These are phyloP conservation scores for Elaeagnus macrophylla DNA, from an alignment of 306 rosid species.

Conservation along the genomic window DNA sequence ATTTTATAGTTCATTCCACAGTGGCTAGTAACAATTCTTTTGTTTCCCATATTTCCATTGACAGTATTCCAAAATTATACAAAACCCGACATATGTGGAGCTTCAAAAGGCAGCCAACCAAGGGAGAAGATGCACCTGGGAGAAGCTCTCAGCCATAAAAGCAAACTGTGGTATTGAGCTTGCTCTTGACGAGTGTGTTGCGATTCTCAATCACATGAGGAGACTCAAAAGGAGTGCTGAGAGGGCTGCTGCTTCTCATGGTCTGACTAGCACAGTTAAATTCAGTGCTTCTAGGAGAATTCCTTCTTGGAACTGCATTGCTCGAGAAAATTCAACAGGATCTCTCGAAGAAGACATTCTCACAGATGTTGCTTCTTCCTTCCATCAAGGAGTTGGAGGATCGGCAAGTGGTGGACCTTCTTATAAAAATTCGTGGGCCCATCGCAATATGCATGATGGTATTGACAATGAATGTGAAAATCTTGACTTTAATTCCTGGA, in stretches of 20 bases:
- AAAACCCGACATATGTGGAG: slow-evolving; percentile 75
- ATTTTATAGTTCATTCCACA: background rate
- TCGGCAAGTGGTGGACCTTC: slow-evolving; percentile 27
- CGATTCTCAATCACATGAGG: slow-evolving; percentile 85
- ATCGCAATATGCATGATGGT: slow-evolving; percentile 44
- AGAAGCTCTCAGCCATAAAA: slow-evolving; percentile 92
- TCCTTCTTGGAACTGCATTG: slow-evolving; percentile 96
- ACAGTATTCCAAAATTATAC: slow-evolving; percentile 84
- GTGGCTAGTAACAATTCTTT: slow-evolving; percentile 10
- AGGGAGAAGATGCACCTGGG: slow-evolving; percentile 98
- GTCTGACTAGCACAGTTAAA: slow-evolving; percentile 39
- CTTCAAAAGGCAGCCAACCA: slow-evolving; percentile 97
- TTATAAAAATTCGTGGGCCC: slow-evolving; percentile 35
- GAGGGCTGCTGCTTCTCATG: slow-evolving; percentile 72
- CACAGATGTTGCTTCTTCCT: slow-evolving; percentile 37
- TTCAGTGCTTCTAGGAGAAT: slow-evolving; percentile 81
- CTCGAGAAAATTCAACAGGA: slow-evolving; percentile 86
- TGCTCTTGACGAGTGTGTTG: slow-evolving; percentile 82
- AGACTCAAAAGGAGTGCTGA: slow-evolving; percentile 65
- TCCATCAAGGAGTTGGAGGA: slow-evolving; percentile 41
- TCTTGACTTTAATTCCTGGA: slow-evolving; percentile 59
- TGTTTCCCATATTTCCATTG: background rate
- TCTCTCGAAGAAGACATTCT: slow-evolving; percentile 73
- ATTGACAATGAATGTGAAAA: slow-evolving; percentile 80
- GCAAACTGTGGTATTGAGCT: slow-evolving; percentile 94